These are phyloP conservation scores for Fraxinus albicans DNA, from an alignment of 305 asterid species.

Conservation along the genomic window DNA sequence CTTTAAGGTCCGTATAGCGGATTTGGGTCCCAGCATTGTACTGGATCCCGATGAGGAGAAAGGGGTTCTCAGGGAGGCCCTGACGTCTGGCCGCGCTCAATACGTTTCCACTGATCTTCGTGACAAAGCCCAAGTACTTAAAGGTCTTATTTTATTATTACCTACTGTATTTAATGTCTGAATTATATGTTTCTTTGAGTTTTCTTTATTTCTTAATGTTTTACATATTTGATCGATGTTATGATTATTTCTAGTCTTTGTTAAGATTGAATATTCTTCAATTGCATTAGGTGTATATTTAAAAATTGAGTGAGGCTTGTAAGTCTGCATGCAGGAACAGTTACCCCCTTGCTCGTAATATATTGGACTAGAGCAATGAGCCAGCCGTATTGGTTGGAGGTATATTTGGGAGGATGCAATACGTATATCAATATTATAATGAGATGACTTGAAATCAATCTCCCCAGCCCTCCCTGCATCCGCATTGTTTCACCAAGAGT, in stretches of 20 bases:
- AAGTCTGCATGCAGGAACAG: not conserved
- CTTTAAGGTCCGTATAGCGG: conserved; percentile 74
- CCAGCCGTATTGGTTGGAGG: not conserved
- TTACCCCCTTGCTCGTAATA: not conserved
- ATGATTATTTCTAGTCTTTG: not conserved
- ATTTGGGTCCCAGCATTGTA: conserved; percentile 64
- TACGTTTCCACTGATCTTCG: conserved; percentile 87
- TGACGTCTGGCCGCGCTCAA: conserved; percentile 63
- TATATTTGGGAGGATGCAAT: not conserved
- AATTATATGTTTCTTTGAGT: not conserved
- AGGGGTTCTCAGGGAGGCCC: conserved; percentile 61
- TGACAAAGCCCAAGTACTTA: conserved; percentile 74
- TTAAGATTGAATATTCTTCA: not conserved
- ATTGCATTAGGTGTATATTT: conserved; percentile 13
- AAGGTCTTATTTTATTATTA: conserved; percentile 42
- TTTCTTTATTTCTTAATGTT: not conserved
- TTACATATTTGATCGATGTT: not conserved
- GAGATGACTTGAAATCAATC: not conserved
- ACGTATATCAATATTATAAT: no score
- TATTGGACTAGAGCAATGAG: not conserved
- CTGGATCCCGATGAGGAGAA: conserved; percentile 71
- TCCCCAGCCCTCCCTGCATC: not conserved
- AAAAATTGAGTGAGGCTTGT: not conserved
- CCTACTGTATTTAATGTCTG: not conserved
- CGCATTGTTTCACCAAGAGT: not conserved